Evolutionary conservation across 2,329 filamentous ascomycete genomes (phyloP).

Genomic region (Ophiostoma perfectum): DNA sequence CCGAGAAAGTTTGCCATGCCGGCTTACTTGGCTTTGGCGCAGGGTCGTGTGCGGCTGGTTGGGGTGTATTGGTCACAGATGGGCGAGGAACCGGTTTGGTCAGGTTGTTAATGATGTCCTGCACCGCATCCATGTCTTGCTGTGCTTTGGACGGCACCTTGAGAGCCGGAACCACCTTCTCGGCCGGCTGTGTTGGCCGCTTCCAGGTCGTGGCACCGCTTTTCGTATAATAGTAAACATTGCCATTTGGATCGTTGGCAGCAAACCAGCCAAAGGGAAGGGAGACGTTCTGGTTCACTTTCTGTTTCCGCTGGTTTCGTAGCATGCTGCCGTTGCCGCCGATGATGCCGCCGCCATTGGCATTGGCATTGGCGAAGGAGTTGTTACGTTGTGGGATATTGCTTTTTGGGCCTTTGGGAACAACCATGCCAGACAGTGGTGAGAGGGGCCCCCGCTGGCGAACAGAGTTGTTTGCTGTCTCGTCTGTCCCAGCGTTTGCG

Average conservation of each 20-base stretch:
- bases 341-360: conserved; percentile 27
- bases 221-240: conserved; percentile 80
- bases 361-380: conserved; percentile 42
- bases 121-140: conserved; percentile 65
- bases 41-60: conserved; percentile 49
- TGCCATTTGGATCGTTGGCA: conserved; percentile 63
- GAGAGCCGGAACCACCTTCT: conserved; percentile 54
- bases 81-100: conserved; percentile 59
- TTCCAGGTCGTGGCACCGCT: conserved; percentile 76
- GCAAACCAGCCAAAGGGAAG: conserved; percentile 84
- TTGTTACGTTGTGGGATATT: conserved; percentile 51
- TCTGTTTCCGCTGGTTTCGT: conserved; percentile 29
- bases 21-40: conserved; percentile 53
- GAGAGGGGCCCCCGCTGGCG: conserved; percentile 17
- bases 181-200: conserved; percentile 56
- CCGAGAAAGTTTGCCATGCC: conserved; percentile 57
- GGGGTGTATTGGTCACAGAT: conserved; percentile 58
- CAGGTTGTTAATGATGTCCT: conserved; percentile 80
- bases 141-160: conserved; percentile 60
- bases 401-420: conserved; percentile 56
- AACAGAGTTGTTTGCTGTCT: conserved; percentile 8
- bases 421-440: conserved; percentile 45
- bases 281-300: neutral
- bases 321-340: conserved; percentile 47
- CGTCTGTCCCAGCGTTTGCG: conserved; percentile 25